phyloP scores from a whole-genome alignment of 2,329 filamentous ascomycete species.

The Hymenoscyphus scutula region DNA sequence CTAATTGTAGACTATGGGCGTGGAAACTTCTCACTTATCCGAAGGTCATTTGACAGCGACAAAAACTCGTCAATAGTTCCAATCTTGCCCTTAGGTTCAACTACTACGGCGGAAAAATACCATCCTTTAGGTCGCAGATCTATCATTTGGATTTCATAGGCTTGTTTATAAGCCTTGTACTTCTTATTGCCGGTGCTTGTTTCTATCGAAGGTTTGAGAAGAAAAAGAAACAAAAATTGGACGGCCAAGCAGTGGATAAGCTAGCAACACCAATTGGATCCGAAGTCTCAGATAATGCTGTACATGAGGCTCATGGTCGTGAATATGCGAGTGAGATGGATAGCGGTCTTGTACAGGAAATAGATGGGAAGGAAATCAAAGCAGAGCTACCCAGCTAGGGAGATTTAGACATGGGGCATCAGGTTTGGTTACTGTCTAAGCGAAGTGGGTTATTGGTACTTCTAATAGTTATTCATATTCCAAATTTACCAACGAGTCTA shows the following conservation, averaged over 20 bases:
- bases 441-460: too few species aligned
- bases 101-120: background rate
- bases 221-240: background rate
- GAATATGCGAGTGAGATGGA: background rate
- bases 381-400: background rate
- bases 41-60: background rate
- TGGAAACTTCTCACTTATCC: background rate
- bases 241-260: background rate
- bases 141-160: background rate
- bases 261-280: background rate
- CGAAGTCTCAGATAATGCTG: background rate
- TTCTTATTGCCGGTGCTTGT: background rate
- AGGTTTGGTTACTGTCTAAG: too few species aligned
- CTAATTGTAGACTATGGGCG: conserved; percentile 3
- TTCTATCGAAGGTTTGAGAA: background rate
- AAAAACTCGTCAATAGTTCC: background rate
- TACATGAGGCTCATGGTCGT: background rate
- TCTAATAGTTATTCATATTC: too few species aligned
- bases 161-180: background rate
- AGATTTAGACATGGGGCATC: too few species aligned
- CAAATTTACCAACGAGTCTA: too few species aligned
- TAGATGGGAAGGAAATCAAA: background rate
- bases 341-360: background rate
- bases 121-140: background rate
- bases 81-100: background rate